Conservation (phyloP, 176 grass and related monocot genomes). For the Bolboschoenus planiculmis region DNA sequence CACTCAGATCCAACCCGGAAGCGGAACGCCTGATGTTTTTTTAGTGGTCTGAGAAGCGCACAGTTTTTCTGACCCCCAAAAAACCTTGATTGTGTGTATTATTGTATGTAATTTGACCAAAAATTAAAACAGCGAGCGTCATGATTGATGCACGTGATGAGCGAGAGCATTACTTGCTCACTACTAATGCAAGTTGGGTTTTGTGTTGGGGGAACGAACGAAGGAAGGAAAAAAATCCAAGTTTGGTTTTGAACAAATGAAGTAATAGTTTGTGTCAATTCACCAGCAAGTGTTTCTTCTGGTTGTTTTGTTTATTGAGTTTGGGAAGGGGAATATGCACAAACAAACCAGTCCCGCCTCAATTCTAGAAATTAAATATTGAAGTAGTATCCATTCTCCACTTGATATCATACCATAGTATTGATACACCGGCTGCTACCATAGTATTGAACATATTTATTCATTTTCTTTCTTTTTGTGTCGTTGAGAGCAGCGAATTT, state of each 20-base stretch:
- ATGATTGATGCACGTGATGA: not conserved
- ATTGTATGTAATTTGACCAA: too few relatives aligned
- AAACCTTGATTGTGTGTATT: too few relatives aligned
- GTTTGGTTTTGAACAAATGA: not conserved
- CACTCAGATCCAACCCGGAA: too few relatives aligned
- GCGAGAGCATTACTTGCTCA: not conserved
- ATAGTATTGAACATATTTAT: not conserved
- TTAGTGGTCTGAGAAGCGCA: too few relatives aligned
- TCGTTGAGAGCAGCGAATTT: too few relatives aligned
- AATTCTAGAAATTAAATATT: not conserved
- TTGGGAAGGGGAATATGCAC: not conserved
- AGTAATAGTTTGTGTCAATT: not conserved
- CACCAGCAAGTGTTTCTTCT: not conserved
- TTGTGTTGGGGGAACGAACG: not conserved
- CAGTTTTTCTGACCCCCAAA: too few relatives aligned
- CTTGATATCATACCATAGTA: not conserved
- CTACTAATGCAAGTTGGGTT: not conserved
- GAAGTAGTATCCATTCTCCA: not conserved
- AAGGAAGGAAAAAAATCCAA: not conserved
- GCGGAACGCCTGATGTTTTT: too few relatives aligned
- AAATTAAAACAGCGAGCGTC: not conserved
- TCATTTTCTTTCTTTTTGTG: too few relatives aligned
- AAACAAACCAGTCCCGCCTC: not conserved
- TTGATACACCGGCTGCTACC: not conserved
- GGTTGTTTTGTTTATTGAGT: not conserved